Evolutionary conservation across 805 yeast genomes (phyloP), one percentile per base, ranked within the genome.

Genomic region (Kuraishia cidri): DNA sequence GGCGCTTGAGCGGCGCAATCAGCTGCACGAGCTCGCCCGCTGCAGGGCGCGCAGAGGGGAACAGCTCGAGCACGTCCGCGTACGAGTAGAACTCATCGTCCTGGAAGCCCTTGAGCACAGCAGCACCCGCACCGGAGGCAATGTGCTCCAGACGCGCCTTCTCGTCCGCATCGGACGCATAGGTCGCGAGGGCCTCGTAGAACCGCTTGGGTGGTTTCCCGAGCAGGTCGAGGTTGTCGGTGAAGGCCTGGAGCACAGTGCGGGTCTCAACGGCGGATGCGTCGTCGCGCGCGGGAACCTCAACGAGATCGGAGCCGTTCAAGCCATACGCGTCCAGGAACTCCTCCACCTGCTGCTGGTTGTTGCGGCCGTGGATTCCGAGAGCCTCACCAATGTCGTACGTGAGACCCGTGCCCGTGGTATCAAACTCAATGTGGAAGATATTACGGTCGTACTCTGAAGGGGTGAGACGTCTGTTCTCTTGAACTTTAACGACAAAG

Each of bases 201-300:
- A 90, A 90, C 54, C 86, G 72, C 73, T 90, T 90, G 38, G 95
- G 94, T 38, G 97, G 97, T 56, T 87, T 90, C 47, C 97, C 97
- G 43, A 90, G 79, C 40, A 90, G 57, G 55, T 90, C 97, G 39
- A 88, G 61, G 44, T 81, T 81, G 35, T 90, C 95, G 33, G 72
- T 60, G 47, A 87, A 71, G 1, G 80, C 72, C 56, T 87, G 96
- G 61, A 79, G 75, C 10, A 82, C 79, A 11, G 97, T 85, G 62
- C 92, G 75, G 31, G 75, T 66, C 60, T 87, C 95, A 16, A 73
- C 51, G 18, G 68, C 42, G 3, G 64, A 52, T 15, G 68, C 56
- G 39, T 78, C 64, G 37, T 81, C 90, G 45, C 72, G 76, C 44
- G 79, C 72, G 30, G 92, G 79, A 31, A 82, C 73, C 42, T 79